These are phyloP conservation scores for Discostella stelligeroides DNA, from an alignment of 108 stramenopile genomes.

Conservation along the genomic window DNA sequence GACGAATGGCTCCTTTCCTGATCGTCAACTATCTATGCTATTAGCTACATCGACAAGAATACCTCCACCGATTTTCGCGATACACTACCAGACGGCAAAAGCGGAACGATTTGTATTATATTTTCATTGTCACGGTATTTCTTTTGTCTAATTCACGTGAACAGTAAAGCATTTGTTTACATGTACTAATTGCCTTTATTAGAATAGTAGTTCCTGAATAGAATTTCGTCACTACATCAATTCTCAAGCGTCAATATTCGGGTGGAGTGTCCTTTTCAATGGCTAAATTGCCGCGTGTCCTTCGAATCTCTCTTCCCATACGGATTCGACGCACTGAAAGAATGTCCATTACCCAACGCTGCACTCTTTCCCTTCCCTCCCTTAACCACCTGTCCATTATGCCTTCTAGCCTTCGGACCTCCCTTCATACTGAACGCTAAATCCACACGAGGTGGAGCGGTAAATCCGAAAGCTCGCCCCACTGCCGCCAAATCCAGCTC, in stretches of 20 bases:
- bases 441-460: slow-evolving; percentile 96
- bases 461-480: slow-evolving; percentile 96
- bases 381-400: slow-evolving; percentile 50
- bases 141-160: neutral
- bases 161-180: neutral
- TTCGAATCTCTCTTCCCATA: slow-evolving; percentile 87
- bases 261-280: slow-evolving; percentile 47
- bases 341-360: slow-evolving; percentile 72
- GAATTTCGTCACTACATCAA: too few relatives aligned
- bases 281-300: slow-evolving; percentile 92
- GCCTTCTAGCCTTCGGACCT: slow-evolving; percentile 58
- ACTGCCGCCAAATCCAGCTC: slow-evolving; percentile 94
- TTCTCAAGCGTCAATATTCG: too few relatives aligned
- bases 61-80: too few relatives aligned
- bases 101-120: too few relatives aligned
- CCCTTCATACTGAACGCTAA: slow-evolving; percentile 89
- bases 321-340: slow-evolving; percentile 95
- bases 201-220: too few relatives aligned
- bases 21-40: too few relatives aligned
- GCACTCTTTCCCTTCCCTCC: slow-evolving; percentile 53
- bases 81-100: too few relatives aligned
- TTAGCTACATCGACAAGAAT: too few relatives aligned
- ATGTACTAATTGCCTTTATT: neutral
- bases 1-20: too few relatives aligned
- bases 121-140: too few relatives aligned